These are phyloP conservation scores for Groenewaldozyma tartarivorans DNA, from an alignment of 805 yeast genomes.

Conservation along the genomic window DNA sequence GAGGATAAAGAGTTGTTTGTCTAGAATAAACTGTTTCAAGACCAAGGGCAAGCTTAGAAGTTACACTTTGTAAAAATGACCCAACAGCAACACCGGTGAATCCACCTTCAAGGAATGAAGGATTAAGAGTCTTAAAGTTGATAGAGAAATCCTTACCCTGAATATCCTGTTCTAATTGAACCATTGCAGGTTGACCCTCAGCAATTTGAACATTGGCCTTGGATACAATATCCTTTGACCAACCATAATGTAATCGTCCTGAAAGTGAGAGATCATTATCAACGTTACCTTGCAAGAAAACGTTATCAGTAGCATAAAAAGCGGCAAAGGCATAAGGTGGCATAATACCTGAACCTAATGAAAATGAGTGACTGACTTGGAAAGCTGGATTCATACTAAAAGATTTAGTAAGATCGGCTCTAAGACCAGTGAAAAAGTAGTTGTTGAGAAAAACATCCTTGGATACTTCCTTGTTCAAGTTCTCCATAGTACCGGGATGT, in stretches of 20 bases:
- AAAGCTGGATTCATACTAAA: conserved; percentile 87
- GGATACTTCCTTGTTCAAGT: conserved; percentile 84
- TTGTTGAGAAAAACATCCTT: conserved; percentile 87
- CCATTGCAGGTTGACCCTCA: conserved; percentile 83
- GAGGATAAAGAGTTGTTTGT: conserved; percentile 60
- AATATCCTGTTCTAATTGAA: conserved; percentile 92
- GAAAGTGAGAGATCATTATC: conserved; percentile 79
- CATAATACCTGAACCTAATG: conserved; percentile 74
- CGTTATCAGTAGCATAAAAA: conserved; percentile 74
- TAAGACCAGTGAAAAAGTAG: conserved; percentile 86
- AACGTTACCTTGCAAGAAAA: conserved; percentile 82
- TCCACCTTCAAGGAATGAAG: conserved; percentile 62
- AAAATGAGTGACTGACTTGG: conserved; percentile 91
- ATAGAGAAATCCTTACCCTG: conserved; percentile 82
- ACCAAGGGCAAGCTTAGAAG: conserved; percentile 79
- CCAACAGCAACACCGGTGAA: conserved; percentile 91
- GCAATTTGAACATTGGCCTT: conserved; percentile 85
- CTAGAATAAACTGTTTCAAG: conserved; percentile 80
- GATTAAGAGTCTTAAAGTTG: conserved; percentile 87
- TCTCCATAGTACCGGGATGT: conserved; percentile 93
- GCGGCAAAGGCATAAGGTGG: conserved; percentile 91
- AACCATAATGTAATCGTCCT: conserved; percentile 86
- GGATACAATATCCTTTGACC: conserved; percentile 70
- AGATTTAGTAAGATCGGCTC: conserved; percentile 92
- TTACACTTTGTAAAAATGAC: conserved; percentile 79